phyloP scores from a whole-genome alignment of 768 basidiomycete species.

The Rhodotorula sphaerocarpa region DNA sequence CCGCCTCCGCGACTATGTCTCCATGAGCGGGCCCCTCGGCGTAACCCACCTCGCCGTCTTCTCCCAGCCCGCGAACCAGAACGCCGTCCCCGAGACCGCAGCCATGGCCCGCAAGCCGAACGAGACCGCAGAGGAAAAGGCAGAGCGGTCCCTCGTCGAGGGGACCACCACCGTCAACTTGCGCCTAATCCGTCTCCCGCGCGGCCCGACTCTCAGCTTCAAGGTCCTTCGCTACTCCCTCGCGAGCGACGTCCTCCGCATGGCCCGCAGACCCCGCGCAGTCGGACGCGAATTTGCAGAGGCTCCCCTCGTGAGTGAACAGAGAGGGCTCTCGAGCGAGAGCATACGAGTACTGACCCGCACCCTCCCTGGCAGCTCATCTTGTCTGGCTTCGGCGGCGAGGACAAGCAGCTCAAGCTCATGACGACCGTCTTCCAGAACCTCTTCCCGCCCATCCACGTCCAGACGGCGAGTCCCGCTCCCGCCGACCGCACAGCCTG shows the following conservation, averaged over 20 bases:
- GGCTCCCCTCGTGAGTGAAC: slow-evolving; percentile 80
- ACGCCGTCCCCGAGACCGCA: background rate
- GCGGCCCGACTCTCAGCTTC: slow-evolving; percentile 89
- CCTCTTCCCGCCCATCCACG: slow-evolving; percentile 78
- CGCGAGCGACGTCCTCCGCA: slow-evolving; percentile 68
- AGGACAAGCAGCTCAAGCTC: slow-evolving; percentile 72
- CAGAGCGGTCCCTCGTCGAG: slow-evolving; percentile 24
- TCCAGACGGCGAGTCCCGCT: slow-evolving; percentile 44
- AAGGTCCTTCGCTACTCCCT: slow-evolving; percentile 85
- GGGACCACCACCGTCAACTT: slow-evolving; percentile 48
- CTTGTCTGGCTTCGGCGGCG: slow-evolving; percentile 68
- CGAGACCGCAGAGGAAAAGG: slow-evolving; percentile 30
- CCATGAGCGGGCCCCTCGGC: slow-evolving; percentile 78
- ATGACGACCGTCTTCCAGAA: slow-evolving; percentile 95
- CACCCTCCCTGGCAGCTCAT: slow-evolving; percentile 59
- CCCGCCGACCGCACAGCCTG: background rate
- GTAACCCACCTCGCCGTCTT: slow-evolving; percentile 91
- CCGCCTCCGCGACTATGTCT: slow-evolving; percentile 86
- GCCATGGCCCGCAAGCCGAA: background rate
- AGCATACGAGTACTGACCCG: background rate
- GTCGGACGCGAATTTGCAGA: slow-evolving; percentile 85
- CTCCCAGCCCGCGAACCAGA: slow-evolving; percentile 59
- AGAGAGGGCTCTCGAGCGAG: slow-evolving; percentile 10
- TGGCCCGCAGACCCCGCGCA: slow-evolving; percentile 59
- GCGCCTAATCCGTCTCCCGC: slow-evolving; percentile 73